Base-by-base conservation (phyloP, 768 basidiomycete species). In the Pisolithus marmoratus region DNA sequence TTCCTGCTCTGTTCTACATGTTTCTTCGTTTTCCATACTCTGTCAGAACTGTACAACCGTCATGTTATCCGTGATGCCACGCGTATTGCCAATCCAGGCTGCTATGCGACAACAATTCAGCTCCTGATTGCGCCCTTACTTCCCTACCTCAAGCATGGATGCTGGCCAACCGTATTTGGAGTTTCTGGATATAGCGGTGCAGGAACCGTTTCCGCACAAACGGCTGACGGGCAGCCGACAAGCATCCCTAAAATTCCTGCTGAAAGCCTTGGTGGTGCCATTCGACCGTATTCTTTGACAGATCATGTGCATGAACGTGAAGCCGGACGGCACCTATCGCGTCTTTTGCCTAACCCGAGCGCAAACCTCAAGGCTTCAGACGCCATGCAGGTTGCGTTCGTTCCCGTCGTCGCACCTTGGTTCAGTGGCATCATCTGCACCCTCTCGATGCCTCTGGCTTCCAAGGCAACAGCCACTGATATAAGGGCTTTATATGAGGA, bases 301-400 rank as follows among this genome's bases (percentile, higher is more conserved):
- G 94, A 94, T 68, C 96, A 99, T 71, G 96, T 99, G 63, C 96
- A 99, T 74, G 96, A 99, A 69, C 89, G 96, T 42, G 96, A 99
- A 70, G 91, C 94, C 0, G 84, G 85, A 3, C 74, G 74, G 58
- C 96, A 96, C 68, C 83, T 99, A 47, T 82, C 87, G 8, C 69
- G 67, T 4, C 78, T 91, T 34, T 70, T 85, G 38, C 57, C 69
- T 14, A 58, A 66, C 19, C 61, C 63, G 17, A 51, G 29, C 57
- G 19, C 2, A 44, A 1, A 22, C 40, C 4, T 7, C 29, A 7
- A 2, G 41, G 12, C 6, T 40, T 9, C 20, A 4, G 49, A 65
- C 23, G 57, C 58, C 42, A 59, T 86, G 49, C 80, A 84, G 59
- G 63, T 97, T 46, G 90, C 87, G 29, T 98, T 99, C 70, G 72